phyloP scores from a whole-genome alignment of 2,329 filamentous ascomycete species.

The Whalleya microplaca region DNA sequence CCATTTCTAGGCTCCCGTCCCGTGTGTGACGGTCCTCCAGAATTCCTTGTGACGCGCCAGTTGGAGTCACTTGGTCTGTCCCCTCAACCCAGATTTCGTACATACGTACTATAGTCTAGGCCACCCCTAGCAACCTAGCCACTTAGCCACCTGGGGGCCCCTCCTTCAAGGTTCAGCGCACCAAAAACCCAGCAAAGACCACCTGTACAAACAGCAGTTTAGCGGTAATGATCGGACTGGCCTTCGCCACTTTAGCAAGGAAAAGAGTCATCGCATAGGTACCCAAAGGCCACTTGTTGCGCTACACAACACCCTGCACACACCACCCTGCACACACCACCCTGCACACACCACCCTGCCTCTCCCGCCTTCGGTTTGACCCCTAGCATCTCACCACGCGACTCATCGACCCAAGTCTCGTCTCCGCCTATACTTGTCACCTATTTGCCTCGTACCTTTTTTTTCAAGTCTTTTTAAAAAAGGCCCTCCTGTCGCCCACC shows the following conservation, averaged over 20 bases:
- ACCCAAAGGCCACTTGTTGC: slow-evolving; percentile 32
- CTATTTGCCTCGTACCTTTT: slow-evolving; percentile 27
- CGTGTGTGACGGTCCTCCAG: slow-evolving; percentile 30
- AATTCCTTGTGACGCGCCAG: slow-evolving; percentile 28
- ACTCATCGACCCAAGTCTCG: slow-evolving; percentile 23
- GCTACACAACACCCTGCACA: slow-evolving; percentile 24
- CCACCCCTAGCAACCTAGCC: slow-evolving; percentile 16
- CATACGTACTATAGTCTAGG: slow-evolving; percentile 25
- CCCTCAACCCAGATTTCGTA: slow-evolving; percentile 12
- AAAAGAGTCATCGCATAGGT: slow-evolving; percentile 41
- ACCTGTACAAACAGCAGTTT: slow-evolving; percentile 30
- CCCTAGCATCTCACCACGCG: slow-evolving; percentile 21
- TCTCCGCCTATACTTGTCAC: slow-evolving; percentile 17
- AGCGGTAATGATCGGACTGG: slow-evolving; percentile 35
- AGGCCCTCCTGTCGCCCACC: slow-evolving; percentile 17
- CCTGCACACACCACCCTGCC: slow-evolving; percentile 28
- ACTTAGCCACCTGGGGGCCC: slow-evolving; percentile 20
- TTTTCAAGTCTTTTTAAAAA: slow-evolving; percentile 35
- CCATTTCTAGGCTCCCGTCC: slow-evolving; percentile 36
- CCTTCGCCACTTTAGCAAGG: slow-evolving; percentile 40
- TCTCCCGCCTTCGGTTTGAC: slow-evolving; percentile 30
- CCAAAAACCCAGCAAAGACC: slow-evolving; percentile 26
- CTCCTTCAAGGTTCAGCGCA: slow-evolving; percentile 11
- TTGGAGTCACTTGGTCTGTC: slow-evolving; percentile 27
- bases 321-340: too few species aligned